Percentiles rank a stretch among this genome's conserved stretches.
phyloP scores from a whole-genome alignment of 176 grass and related monocot genomes.

The Otatea glauca region DNA sequence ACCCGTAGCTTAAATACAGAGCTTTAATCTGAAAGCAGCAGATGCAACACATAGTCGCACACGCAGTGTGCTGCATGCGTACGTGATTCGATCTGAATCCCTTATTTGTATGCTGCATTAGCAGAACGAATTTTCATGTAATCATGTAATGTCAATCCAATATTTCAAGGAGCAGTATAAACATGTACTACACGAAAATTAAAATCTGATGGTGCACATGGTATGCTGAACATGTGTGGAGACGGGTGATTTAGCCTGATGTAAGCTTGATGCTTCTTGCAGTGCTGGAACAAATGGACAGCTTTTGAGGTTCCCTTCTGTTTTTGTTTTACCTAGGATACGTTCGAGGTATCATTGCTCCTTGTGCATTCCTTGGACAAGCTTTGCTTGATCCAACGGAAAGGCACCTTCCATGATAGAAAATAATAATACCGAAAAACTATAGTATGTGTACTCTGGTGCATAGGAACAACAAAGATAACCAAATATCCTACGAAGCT shows the following conservation, averaged over 20 bases:
- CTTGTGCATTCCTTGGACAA: neutral
- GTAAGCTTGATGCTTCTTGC: neutral
- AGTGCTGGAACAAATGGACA: neutral
- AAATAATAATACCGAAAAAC: neutral
- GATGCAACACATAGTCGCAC: neutral
- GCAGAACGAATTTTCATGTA: neutral
- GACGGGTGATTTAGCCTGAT: neutral
- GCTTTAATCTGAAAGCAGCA: neutral
- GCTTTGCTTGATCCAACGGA: conserved; percentile 39
- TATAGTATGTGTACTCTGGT: neutral
- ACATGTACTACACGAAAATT: neutral
- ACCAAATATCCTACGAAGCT: neutral
- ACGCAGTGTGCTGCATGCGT: neutral
- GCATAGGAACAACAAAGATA: neutral
- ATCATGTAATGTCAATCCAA: neutral
- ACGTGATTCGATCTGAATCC: neutral
- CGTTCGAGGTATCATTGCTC: neutral
- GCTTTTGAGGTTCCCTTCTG: neutral
- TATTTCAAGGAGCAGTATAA: neutral
- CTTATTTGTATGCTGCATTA: neutral
- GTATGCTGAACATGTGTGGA: neutral
- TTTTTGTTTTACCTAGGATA: neutral
- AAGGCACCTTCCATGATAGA: conserved; percentile 3
- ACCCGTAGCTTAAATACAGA: neutral
- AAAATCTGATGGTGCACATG: neutral